Evolutionary conservation across 345 rosid species (phyloP).

Genomic region (Boechera divaricarpa): DNA sequence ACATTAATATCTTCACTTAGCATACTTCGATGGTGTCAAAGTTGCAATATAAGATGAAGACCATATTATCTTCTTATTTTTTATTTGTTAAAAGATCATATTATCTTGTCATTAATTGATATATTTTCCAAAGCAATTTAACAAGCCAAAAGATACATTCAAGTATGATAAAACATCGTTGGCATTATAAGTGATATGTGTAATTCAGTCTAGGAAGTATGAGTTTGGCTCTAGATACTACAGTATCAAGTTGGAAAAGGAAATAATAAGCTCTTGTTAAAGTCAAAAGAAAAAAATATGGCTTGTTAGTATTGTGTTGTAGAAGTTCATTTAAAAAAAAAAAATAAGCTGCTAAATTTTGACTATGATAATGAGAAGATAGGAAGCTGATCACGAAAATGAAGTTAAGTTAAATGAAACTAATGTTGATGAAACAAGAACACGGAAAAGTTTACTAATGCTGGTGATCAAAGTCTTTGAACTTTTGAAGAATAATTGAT

Average conservation of each 20-base stretch:
- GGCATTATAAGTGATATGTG: not conserved
- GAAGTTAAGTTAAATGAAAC: not conserved
- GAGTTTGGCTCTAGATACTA: not conserved
- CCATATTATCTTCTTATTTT: not conserved
- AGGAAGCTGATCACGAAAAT: not conserved
- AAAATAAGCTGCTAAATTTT: not conserved
- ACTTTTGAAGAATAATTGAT: too few relatives aligned
- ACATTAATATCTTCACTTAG: not conserved
- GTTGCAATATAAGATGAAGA: not conserved
- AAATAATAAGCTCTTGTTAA: not conserved
- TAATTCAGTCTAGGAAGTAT: not conserved
- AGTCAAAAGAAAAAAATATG: not conserved
- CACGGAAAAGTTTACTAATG: not conserved
- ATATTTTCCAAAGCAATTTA: not conserved
- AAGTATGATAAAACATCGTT: not conserved
- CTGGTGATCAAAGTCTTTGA: not conserved
- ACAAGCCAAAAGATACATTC: not conserved
- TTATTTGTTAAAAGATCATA: too few relatives aligned
- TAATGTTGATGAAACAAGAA: not conserved
- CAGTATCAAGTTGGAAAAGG: not conserved
- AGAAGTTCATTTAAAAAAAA: too few relatives aligned
- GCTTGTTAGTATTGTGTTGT: not conserved
- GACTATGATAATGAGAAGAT: not conserved
- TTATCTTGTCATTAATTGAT: not conserved
- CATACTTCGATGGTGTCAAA: not conserved